These are phyloP conservation scores for Xerocomus spinulosus DNA, from an alignment of 768 basidiomycete species.

Conservation along the genomic window DNA sequence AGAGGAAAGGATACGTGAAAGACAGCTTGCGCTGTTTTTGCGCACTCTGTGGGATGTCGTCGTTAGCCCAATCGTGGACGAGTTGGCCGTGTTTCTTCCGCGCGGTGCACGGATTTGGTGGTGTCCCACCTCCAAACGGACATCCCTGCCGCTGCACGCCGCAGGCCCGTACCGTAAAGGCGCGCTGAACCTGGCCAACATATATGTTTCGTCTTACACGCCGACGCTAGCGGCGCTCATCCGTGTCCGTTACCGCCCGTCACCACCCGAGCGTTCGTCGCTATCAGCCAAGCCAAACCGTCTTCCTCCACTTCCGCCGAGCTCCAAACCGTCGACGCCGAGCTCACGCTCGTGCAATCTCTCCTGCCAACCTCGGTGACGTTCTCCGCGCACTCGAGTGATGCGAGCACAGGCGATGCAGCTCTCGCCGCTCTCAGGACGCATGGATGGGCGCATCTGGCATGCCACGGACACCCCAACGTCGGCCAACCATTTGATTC, in stretches of 20 bases:
- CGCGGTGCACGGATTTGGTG: conserved; percentile 29
- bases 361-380: conserved; percentile 13
- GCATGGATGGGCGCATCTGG: conserved; percentile 29
- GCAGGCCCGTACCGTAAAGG: conserved; percentile 27
- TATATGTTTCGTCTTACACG: conserved; percentile 33
- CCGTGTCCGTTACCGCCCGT: conserved; percentile 12
- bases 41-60: conserved; percentile 25
- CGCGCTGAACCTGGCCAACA: conserved; percentile 5
- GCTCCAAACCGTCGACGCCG: conserved; percentile 14
- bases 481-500: conserved; percentile 24
- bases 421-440: conserved; percentile 13
- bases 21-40: conserved; percentile 7
- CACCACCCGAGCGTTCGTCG: conserved; percentile 1
- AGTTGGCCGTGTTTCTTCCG: conserved; percentile 12
- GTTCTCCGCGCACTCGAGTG: conserved; percentile 10
- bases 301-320: neutral
- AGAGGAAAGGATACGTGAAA: conserved; percentile 24
- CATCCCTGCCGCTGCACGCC: conserved; percentile 31
- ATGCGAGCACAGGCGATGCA: conserved; percentile 10
- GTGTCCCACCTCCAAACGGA: conserved; percentile 31
- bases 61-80: conserved; percentile 17
- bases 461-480: conserved; percentile 29
- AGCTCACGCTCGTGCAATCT: conserved; percentile 20
- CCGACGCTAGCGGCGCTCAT: conserved; percentile 29
- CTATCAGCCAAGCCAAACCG: conserved; percentile 21